phyloP scores from a whole-genome alignment of 129 eudicot genomes.

The Sambucus nigra region DNA sequence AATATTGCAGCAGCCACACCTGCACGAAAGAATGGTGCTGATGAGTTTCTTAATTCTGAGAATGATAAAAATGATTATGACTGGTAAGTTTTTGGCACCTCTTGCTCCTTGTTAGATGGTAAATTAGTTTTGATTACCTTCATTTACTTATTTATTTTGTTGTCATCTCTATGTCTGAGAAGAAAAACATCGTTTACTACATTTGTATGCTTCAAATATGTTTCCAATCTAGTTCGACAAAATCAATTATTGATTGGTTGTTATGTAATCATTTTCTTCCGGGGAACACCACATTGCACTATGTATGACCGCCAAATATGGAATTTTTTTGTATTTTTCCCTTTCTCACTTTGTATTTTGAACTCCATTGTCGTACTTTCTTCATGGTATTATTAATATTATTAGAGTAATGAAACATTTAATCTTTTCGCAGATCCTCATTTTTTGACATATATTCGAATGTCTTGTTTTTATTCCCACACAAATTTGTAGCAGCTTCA shows the following conservation, averaged over 20 bases:
- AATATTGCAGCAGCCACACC: conserved; percentile 46
- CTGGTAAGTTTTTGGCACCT: conserved; percentile 40
- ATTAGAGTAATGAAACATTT: too few relatives aligned
- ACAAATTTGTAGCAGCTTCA: neutral
- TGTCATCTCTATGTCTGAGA: too few relatives aligned
- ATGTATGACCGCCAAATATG: too few relatives aligned
- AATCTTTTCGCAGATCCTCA: neutral
- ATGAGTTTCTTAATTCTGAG: conserved; percentile 90
- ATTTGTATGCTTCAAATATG: too few relatives aligned
- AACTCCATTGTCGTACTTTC: neutral
- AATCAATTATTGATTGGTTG: too few relatives aligned
- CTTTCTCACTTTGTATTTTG: neutral
- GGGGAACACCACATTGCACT: too few relatives aligned
- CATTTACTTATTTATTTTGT: neutral
- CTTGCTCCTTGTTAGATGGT: neutral
- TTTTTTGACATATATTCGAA: neutral
- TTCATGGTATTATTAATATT: too few relatives aligned
- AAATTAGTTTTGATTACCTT: neutral
- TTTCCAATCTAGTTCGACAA: too few relatives aligned
- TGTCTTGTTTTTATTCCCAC: neutral
- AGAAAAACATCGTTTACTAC: too few relatives aligned
- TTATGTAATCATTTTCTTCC: too few relatives aligned
- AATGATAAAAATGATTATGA: conserved; percentile 95
- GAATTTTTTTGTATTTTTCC: neutral
- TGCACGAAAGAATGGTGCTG: conserved; percentile 58